Base-by-base conservation (phyloP, 805 yeast genomes). In the Candida ulmi region DNA sequence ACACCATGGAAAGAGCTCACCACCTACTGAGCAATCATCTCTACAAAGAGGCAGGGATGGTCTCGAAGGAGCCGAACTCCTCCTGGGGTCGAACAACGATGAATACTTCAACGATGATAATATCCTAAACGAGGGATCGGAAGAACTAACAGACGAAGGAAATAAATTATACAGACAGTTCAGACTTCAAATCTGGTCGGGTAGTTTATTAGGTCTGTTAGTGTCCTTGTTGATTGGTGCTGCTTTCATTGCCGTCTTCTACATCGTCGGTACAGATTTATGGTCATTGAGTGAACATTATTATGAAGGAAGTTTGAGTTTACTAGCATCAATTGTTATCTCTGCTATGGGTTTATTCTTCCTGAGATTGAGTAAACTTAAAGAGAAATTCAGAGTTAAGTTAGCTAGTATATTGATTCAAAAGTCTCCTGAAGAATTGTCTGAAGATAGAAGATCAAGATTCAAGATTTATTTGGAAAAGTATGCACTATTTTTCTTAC, bases 221-320 rank as follows among this genome's bases (percentile, higher is more conserved):
- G 61, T 85, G 1, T 88, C 96, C 54, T 56, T 84, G 41, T 41
- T 83, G 5, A 72, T 88, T 26, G 97, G 97, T 4, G 76, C 80
- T 4, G 58, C 76, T 0, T 83, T 88, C 55, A 77, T 88, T 25
- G 62, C 71, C 11, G 67, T 80, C 5, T 88, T 88, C 60, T 87
- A 88, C 53, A 56, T 79, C 33, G 63, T 90, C 24, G 96, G 96
- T 13, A 77, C 80, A 19, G 95, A 88, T 62, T 64, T 86, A 39
- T 88, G 96, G 96, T 76, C 90, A 8, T 65, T 78, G 43, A 83
- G 96, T 30, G 97, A 88, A 58, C 78, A 93, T 52, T 69, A 86
- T 38, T 88, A 95, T 85, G 97, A 88, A 57, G 95, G 95, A 8
- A 62, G 80, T 1, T 78, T 88, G 55, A 83, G 91, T 50, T 69